phyloP scores from a whole-genome alignment of 805 yeast species.

The Brettanomyces anomalus region DNA sequence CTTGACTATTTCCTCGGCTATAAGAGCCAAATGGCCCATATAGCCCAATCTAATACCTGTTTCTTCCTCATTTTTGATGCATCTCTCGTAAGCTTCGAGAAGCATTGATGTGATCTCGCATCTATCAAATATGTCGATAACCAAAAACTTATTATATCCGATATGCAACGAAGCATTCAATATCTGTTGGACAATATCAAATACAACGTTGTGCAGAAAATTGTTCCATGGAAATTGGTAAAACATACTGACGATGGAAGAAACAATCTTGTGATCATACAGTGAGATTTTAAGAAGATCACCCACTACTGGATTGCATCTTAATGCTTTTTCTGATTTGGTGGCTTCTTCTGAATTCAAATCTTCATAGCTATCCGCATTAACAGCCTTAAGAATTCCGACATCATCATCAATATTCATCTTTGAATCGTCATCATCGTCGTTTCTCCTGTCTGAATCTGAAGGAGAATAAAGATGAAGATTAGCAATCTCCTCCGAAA shows the following conservation, averaged over 20 bases:
- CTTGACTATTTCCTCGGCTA: conserved; percentile 93
- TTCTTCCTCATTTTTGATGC: conserved; percentile 50
- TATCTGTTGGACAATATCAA: conserved; percentile 92
- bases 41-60: conserved; percentile 73
- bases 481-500: conserved; percentile 25
- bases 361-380: conserved; percentile 10
- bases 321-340: conserved; percentile 25
- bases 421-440: background rate
- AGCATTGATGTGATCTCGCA: conserved; percentile 50
- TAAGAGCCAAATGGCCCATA: conserved; percentile 92
- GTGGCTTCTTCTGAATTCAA: conserved; percentile 10
- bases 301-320: conserved; percentile 68
- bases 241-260: conserved; percentile 63
- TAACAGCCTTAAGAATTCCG: background rate
- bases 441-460: conserved; percentile 3
- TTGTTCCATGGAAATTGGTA: conserved; percentile 93
- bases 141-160: conserved; percentile 74
- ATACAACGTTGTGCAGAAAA: conserved; percentile 93
- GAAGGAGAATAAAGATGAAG: conserved; percentile 13
- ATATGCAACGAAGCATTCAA: conserved; percentile 69
- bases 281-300: conserved; percentile 79
- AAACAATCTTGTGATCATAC: conserved; percentile 62
- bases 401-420: conserved; percentile 19
- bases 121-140: conserved; percentile 61
- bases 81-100: conserved; percentile 50